phyloP scores from a whole-genome alignment of 805 yeast species.

The Starmerella floris region DNA sequence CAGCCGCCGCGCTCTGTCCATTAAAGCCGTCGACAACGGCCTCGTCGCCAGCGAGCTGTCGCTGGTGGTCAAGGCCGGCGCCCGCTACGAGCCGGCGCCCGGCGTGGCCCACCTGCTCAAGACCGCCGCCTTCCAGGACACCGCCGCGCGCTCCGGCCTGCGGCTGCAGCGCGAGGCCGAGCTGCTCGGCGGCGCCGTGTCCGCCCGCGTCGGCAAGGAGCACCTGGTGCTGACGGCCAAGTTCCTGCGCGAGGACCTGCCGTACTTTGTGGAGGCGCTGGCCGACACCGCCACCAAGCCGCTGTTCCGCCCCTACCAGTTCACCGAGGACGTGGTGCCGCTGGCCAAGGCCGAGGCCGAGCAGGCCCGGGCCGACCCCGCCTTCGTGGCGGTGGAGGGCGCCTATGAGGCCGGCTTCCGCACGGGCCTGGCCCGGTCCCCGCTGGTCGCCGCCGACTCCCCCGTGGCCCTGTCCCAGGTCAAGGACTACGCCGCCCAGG shows the following conservation, averaged over 20 bases:
- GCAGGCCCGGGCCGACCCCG: slow-evolving; percentile 34
- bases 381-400: slow-evolving; percentile 56
- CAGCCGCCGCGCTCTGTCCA: slow-evolving; percentile 11
- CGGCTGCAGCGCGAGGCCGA: slow-evolving; percentile 91
- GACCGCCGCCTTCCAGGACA: slow-evolving; percentile 67
- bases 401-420: slow-evolving; percentile 74
- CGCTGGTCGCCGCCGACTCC: slow-evolving; percentile 55
- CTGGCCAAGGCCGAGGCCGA: slow-evolving; percentile 52
- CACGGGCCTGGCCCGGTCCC: slow-evolving; percentile 74
- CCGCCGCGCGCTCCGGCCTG: slow-evolving; percentile 70
- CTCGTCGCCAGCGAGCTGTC: slow-evolving; percentile 63
- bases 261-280: slow-evolving; percentile 77
- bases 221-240: slow-evolving; percentile 63
- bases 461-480: slow-evolving; percentile 51
- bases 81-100: slow-evolving; percentile 52
- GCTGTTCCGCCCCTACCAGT: slow-evolving; percentile 70
- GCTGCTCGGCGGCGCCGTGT: slow-evolving; percentile 73
- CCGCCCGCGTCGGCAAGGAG: slow-evolving; percentile 67
- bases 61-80: slow-evolving; percentile 68
- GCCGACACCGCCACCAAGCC: slow-evolving; percentile 57
- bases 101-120: slow-evolving; percentile 81
- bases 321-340: slow-evolving; percentile 69
- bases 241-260: slow-evolving; percentile 78
- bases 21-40: slow-evolving; percentile 34
- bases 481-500: slow-evolving; percentile 49